phyloP scores from a whole-genome alignment of 495 filamentous ascomycete genomes.

The Penicillium roqueforti region DNA sequence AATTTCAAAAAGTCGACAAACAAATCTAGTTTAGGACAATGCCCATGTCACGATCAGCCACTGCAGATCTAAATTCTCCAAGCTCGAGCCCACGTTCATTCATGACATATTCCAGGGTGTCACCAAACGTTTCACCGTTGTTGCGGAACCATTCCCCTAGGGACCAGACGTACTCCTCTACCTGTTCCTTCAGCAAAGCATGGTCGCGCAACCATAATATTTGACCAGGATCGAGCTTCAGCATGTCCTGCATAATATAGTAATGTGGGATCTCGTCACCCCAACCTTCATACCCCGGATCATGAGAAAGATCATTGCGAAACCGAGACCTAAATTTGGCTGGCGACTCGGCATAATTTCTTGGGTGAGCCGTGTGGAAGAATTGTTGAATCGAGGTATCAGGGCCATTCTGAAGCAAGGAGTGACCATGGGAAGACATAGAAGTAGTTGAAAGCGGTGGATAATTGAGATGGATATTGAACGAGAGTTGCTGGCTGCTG shows the following conservation, averaged over 20 bases:
- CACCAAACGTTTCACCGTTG: conserved; percentile 58
- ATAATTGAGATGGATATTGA: conserved; percentile 53
- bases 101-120: conserved; percentile 46
- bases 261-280: conserved; percentile 61
- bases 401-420: conserved; percentile 6
- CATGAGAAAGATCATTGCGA: conserved; percentile 38
- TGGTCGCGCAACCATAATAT: conserved; percentile 53
- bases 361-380: conserved; percentile 24
- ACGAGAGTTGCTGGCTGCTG: conserved; percentile 42
- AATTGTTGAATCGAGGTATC: conserved; percentile 14
- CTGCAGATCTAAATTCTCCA: conserved; percentile 25
- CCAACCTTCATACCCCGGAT: conserved; percentile 49
- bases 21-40: conserved; percentile 18
- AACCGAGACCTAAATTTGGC: conserved; percentile 31
- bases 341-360: conserved; percentile 18
- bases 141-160: conserved; percentile 60
- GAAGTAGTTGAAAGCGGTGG: conserved; percentile 21
- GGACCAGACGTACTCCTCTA: conserved; percentile 48
- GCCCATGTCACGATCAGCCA: conserved; percentile 30
- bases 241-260: conserved; percentile 62
- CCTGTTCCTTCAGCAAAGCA: conserved; percentile 49
- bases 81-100: conserved; percentile 40
- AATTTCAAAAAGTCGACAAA: not conserved
- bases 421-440: not conserved
- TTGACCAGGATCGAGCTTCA: conserved; percentile 59